These are phyloP conservation scores for Candida broadrunensis DNA, from an alignment of 805 yeast species.

Conservation along the genomic window DNA sequence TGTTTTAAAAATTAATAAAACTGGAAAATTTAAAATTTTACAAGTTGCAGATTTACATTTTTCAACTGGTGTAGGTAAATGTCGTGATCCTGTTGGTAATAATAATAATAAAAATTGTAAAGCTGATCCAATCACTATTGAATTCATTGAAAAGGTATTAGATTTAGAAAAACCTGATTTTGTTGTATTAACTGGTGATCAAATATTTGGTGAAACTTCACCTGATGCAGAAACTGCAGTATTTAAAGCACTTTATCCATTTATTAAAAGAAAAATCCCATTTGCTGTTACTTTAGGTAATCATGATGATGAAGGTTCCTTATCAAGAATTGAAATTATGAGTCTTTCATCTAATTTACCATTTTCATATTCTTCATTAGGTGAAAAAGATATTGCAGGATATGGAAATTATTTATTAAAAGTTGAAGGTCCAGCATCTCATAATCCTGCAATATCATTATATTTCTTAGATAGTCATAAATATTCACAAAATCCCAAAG, in stretches of 20 bases:
- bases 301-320: constrained; percentile 87
- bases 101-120: constrained; percentile 49
- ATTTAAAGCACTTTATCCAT: constrained; percentile 72
- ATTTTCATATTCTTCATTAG: constrained; percentile 56
- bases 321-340: constrained; percentile 62
- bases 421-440: constrained; percentile 40
- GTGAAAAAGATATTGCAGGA: constrained; percentile 72
- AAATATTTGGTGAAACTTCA: constrained; percentile 73
- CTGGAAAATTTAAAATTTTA: constrained; percentile 67
- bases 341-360: constrained; percentile 58
- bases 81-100: constrained; percentile 71
- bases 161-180: constrained; percentile 80
- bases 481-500: constrained; percentile 64
- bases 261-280: constrained; percentile 67
- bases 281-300: constrained; percentile 87
- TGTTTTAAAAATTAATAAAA: constrained; percentile 30
- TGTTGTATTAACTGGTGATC: constrained; percentile 89
- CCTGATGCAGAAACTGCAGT: constrained; percentile 82
- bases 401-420: constrained; percentile 74
- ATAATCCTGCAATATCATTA: constrained; percentile 49
- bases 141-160: constrained; percentile 59
- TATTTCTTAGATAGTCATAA: constrained; percentile 86
- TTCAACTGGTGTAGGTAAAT: constrained; percentile 77
- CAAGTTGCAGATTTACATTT: constrained; percentile 93
- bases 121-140: constrained; percentile 73